Base-by-base conservation (phyloP, 768 basidiomycete genomes). In the Phaeolepiota aurea region DNA sequence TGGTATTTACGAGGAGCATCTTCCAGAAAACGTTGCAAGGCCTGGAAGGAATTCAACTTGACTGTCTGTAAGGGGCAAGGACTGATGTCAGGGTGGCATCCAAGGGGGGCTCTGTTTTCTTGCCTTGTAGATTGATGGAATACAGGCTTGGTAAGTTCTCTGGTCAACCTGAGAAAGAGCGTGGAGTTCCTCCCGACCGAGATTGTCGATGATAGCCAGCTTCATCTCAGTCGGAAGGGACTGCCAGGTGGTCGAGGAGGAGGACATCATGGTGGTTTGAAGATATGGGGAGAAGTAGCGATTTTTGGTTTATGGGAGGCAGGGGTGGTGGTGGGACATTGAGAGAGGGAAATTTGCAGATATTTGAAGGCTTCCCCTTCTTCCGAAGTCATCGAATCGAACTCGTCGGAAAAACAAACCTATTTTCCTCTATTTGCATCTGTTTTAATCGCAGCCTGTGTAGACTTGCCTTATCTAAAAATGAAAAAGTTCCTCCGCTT, bases 151-250 rank as follows among this genome's bases (percentile, higher is more conserved):
- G 52, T 82, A 80, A 16, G 73, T 71, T 21, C 64, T 50, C 20
- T 64, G 59, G 57, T 74, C 67, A 2, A 76, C 72, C 12, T 54
- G 49, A 13, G 82, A 64, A 45, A 84, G 65, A 0, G 69, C 53
- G 16, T 64, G 58, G 22, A 74, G 56, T 43, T 75, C 73, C 45
- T 52, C 42, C 15, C 54, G 48, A 34, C 66, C 66, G 46, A 84
- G 70, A 43, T 58, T 54, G 32, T 65, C 71, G 34, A 80, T 58
- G 55, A 87, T 50, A 19, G 71, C 62, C 49, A 80, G 66, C 59
- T 76, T 77, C 56, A 87, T 76, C 48, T 87, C 84, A 0, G 64
- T 63, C 33, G 84, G 84, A 47, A 87, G 77, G 16, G 56, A 37
- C 45, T 66, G 51, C 83, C 83, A 85, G 49, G 62, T 50, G 40